Conservation (phyloP, 2,329 filamentous ascomycete genomes). For the Neurospora crassa region DNA sequence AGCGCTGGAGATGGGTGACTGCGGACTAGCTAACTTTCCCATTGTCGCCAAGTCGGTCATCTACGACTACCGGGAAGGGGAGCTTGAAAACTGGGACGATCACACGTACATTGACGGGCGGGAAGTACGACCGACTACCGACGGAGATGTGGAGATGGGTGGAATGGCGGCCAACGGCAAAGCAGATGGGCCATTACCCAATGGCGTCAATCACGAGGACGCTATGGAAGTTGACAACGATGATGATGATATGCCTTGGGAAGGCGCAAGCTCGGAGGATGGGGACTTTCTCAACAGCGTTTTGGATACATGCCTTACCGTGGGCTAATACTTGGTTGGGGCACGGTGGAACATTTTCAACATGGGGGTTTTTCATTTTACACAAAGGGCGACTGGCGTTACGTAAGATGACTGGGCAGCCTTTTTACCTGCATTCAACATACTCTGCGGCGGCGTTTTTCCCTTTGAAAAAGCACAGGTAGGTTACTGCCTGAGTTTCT, state of each 20-base stretch:
- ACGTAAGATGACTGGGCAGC: neutral
- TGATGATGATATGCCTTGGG: conserved; percentile 51
- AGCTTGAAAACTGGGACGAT: conserved; percentile 58
- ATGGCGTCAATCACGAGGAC: conserved; percentile 40
- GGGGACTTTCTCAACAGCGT: conserved; percentile 43
- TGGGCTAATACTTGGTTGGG: conserved; percentile 22
- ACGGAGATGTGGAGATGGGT: conserved; percentile 24
- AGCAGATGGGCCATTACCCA: conserved; percentile 28
- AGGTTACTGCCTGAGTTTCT: neutral
- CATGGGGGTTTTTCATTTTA: neutral
- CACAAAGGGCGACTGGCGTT: conserved; percentile 7
- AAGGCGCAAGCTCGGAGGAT: conserved; percentile 45
- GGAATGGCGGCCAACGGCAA: conserved; percentile 26
- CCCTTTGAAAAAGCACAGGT: neutral
- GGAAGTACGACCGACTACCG: conserved; percentile 17
- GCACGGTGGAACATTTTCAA: neutral
- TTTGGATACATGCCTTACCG: conserved; percentile 46
- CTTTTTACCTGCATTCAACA: neutral
- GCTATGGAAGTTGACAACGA: conserved; percentile 52
- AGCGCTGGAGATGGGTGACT: conserved; percentile 65
- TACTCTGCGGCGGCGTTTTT: conserved; percentile 2
- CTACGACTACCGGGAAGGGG: conserved; percentile 64
- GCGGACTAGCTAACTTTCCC: conserved; percentile 68
- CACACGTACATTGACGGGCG: conserved; percentile 42
- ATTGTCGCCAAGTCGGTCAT: conserved; percentile 62